phyloP scores from a whole-genome alignment of 2,329 filamentous ascomycete genomes.

The Sphaerulina musiva region DNA sequence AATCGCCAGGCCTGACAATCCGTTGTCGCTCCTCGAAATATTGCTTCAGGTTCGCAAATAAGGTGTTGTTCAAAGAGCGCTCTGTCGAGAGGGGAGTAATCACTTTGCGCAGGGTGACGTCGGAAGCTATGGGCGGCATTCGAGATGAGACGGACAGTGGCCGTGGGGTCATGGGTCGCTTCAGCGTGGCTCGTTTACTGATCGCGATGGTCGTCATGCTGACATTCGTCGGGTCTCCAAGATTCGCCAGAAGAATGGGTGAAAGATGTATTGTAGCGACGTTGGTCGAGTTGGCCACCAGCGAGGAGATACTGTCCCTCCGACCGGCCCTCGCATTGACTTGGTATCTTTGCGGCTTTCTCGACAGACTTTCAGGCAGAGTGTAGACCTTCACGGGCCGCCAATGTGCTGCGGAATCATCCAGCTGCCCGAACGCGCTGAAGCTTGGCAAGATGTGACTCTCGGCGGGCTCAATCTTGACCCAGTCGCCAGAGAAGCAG shows the following conservation, averaged over 20 bases:
- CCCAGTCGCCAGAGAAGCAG: slow-evolving; percentile 97
- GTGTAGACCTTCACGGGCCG: slow-evolving; percentile 84
- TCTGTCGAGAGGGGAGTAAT: slow-evolving; percentile 85
- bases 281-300: slow-evolving; percentile 42
- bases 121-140: slow-evolving; percentile 57
- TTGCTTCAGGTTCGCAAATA: slow-evolving; percentile 78
- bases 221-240: slow-evolving; percentile 71
- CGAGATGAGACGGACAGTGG: slow-evolving; percentile 37
- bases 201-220: slow-evolving; percentile 61
- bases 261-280: slow-evolving; percentile 69
- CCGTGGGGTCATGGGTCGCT: slow-evolving; percentile 31
- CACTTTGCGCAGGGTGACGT: slow-evolving; percentile 83
- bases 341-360: slow-evolving; percentile 49
- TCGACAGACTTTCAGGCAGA: slow-evolving; percentile 64
- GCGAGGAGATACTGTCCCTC: slow-evolving; percentile 50
- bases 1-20: slow-evolving; percentile 76
- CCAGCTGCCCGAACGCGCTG: slow-evolving; percentile 61
- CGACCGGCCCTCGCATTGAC: slow-evolving; percentile 46
- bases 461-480: slow-evolving; percentile 69
- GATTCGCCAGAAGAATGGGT: slow-evolving; percentile 78
- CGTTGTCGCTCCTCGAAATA: slow-evolving; percentile 80
- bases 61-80: slow-evolving; percentile 71
- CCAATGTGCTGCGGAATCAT: slow-evolving; percentile 64
- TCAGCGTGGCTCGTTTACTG: slow-evolving; percentile 36
- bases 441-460: slow-evolving; percentile 64